Conservation (phyloP, 1,284 basidiomycete species). For the Schizophyllum amplum region DNA sequence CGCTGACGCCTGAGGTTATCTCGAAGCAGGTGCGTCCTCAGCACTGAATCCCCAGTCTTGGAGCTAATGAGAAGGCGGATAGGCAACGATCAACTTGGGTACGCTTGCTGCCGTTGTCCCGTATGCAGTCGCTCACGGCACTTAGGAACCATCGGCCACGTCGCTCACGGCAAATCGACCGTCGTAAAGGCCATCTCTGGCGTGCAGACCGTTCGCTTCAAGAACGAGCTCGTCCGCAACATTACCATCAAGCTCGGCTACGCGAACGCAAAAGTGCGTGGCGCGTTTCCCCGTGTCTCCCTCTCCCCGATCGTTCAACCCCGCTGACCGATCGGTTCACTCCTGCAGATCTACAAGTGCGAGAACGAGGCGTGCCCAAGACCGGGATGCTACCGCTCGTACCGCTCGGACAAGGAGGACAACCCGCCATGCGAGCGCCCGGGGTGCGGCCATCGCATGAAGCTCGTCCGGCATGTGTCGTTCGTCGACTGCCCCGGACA, state of each 20-base stretch:
- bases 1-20: slow-evolving; percentile 93
- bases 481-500: slow-evolving; percentile 96
- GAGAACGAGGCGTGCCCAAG: slow-evolving; percentile 88
- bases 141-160: slow-evolving; percentile 89
- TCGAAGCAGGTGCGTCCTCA: slow-evolving; percentile 79
- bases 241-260: slow-evolving; percentile 99
- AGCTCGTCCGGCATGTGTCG: slow-evolving; percentile 88
- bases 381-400: slow-evolving; percentile 91
- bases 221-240: slow-evolving; percentile 97
- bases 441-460: slow-evolving; percentile 87
- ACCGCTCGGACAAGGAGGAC: slow-evolving; percentile 91
- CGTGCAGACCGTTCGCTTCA: slow-evolving; percentile 98
- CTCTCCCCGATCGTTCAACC: too few species aligned
- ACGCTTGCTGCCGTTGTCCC: slow-evolving; percentile 6
- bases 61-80: neutral
- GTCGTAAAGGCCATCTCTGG: slow-evolving; percentile 99
- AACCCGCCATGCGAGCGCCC: slow-evolving; percentile 90
- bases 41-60: neutral
- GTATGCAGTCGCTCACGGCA: slow-evolving; percentile 7
- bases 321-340: neutral
- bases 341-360: slow-evolving; percentile 94
- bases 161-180: slow-evolving; percentile 98
- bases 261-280: slow-evolving; percentile 90
- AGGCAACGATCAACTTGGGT: slow-evolving; percentile 88
- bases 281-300: too few species aligned